phyloP scores from a whole-genome alignment of 1,284 basidiomycete genomes.

The Cryptococcus wingfieldii region DNA sequence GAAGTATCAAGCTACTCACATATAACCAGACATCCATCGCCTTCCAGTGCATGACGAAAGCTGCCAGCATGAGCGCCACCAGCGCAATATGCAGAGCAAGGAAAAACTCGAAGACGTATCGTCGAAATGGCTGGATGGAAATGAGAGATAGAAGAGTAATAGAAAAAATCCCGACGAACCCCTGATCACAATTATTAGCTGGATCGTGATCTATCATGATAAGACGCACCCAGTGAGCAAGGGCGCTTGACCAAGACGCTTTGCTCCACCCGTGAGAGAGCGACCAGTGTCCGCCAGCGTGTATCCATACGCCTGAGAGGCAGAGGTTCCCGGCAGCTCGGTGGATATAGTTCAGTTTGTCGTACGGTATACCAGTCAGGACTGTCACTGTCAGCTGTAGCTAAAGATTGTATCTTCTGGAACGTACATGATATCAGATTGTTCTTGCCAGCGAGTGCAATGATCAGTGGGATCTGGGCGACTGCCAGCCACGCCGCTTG shows the following conservation, averaged over 20 bases:
- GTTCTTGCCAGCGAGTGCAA: conserved; percentile 62
- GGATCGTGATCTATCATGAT: not conserved
- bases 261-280: conserved; percentile 13
- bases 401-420: not conserved
- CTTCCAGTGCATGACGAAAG: conserved; percentile 30
- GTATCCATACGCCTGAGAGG: conserved; percentile 32
- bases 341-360: conserved; percentile 52
- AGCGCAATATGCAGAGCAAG: conserved; percentile 53
- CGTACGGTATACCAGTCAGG: conserved; percentile 59
- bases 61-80: conserved; percentile 29
- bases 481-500: conserved; percentile 55
- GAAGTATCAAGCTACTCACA: conserved; percentile 11
- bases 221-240: conserved; percentile 24
- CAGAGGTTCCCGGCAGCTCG: conserved; percentile 33
- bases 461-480: conserved; percentile 60
- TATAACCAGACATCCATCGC: conserved; percentile 28
- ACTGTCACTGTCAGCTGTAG: conserved; percentile 40
- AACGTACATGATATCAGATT: conserved; percentile 59
- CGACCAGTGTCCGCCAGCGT: conserved; percentile 25
- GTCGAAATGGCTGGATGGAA: conserved; percentile 49
- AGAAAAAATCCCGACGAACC: conserved; percentile 47
- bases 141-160: conserved; percentile 50
- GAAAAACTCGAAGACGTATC: conserved; percentile 54
- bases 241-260: conserved; percentile 9
- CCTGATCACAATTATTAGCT: conserved; percentile 18